Conservation (phyloP, 352 stramenopile species). For the Aphanomyces cochlioides region DNA sequence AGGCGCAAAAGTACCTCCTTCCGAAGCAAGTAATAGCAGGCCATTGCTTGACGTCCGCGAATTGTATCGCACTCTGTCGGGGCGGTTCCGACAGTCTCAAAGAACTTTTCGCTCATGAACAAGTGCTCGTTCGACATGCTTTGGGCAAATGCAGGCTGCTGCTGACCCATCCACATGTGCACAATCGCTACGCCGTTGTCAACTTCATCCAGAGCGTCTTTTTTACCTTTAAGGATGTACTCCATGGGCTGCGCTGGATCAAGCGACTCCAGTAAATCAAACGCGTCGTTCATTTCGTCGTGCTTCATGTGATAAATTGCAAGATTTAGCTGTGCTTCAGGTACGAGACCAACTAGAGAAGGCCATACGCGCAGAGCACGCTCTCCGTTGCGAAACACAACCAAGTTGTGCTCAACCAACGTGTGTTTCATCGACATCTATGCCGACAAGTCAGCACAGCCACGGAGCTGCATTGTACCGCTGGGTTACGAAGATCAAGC, state of each 20-base stretch:
- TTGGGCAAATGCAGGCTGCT: constrained; percentile 27
- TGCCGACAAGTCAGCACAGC: not conserved
- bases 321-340: constrained; percentile 56
- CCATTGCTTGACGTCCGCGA: constrained; percentile 63
- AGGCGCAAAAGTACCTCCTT: constrained; percentile 39
- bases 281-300: constrained; percentile 47
- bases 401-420: constrained; percentile 51
- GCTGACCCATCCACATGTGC: constrained; percentile 54
- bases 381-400: constrained; percentile 44
- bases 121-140: constrained; percentile 59
- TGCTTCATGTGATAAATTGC: constrained; percentile 50
- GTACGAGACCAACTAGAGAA: constrained; percentile 42
- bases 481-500: constrained; percentile 1
- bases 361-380: constrained; percentile 31
- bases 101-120: constrained; percentile 70
- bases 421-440: constrained; percentile 32
- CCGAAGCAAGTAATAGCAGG: constrained; percentile 60
- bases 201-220: not conserved
- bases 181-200: constrained; percentile 38
- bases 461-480: no score
- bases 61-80: constrained; percentile 59
- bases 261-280: constrained; percentile 54
- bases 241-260: constrained; percentile 46
- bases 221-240: constrained; percentile 43
- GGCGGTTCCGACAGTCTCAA: constrained; percentile 49